A percentile compares a stretch with the other conserved stretches of the same genome.
These are phyloP conservation scores for Solanum verrucosum DNA, from an alignment of 257 asterid species.

Conservation along the genomic window DNA sequence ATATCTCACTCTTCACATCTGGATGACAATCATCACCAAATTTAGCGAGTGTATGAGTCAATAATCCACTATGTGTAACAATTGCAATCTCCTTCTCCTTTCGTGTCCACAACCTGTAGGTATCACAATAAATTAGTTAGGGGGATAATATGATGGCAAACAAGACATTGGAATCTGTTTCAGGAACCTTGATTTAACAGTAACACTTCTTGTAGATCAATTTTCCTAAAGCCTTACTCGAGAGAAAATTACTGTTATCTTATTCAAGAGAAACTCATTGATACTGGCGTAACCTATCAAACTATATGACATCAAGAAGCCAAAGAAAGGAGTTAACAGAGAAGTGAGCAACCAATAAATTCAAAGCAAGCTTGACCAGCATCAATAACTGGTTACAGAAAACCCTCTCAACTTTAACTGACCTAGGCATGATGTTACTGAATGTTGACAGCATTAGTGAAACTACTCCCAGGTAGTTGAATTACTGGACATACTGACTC, in stretches of 20 bases:
- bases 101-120: slow-evolving; percentile 78
- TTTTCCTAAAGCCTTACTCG: neutral
- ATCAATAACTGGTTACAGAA: neutral
- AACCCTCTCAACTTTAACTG: neutral
- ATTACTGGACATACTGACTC: neutral
- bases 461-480: neutral
- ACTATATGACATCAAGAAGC: neutral
- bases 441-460: neutral
- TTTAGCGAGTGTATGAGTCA: slow-evolving; percentile 50
- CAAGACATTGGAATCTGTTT: neutral
- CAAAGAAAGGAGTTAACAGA: neutral
- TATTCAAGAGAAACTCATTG: neutral
- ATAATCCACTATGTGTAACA: slow-evolving; percentile 81
- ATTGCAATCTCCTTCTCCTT: slow-evolving; percentile 90
- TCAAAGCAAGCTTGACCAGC: neutral
- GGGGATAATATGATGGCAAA: neutral
- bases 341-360: neutral
- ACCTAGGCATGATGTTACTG: neutral
- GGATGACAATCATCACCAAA: slow-evolving; percentile 78
- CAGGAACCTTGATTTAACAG: neutral
- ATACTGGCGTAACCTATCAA: neutral
- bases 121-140: neutral
- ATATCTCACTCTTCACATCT: slow-evolving; percentile 59
- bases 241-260: neutral
- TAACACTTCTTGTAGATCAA: neutral